phyloP scores from a whole-genome alignment of 768 basidiomycete species.

The Mrakia hoshinonis region DNA sequence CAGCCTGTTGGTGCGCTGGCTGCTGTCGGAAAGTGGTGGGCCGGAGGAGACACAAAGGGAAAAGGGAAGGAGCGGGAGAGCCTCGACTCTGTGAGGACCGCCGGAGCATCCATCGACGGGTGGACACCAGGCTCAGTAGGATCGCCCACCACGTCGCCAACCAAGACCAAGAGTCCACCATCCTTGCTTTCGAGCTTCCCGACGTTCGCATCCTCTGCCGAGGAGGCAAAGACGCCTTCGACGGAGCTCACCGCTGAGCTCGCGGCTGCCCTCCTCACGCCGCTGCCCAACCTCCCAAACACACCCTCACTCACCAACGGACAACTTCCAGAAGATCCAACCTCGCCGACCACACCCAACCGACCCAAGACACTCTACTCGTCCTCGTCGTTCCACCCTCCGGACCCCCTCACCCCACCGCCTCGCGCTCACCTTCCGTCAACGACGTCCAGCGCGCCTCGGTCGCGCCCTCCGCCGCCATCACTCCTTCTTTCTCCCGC shows the following conservation, averaged over 20 bases:
- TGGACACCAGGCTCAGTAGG: neutral
- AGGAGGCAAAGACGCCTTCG: neutral
- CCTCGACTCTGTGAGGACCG: neutral
- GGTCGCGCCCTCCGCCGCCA: neutral
- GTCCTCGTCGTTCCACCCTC: slow-evolving; percentile 4
- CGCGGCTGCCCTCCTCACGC: neutral
- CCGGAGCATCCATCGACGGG: neutral
- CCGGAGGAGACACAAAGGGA: neutral
- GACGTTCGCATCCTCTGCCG: neutral
- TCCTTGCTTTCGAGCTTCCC: neutral
- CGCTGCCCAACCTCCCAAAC: neutral
- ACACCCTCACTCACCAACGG: neutral
- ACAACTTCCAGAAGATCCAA: neutral
- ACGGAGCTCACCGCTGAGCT: slow-evolving; percentile 1
- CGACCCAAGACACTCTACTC: neutral
- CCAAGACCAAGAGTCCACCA: neutral
- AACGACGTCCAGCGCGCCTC: neutral
- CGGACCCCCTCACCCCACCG: neutral
- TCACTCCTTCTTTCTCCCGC: neutral
- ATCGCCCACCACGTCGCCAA: neutral
- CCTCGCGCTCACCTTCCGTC: slow-evolving; percentile 13
- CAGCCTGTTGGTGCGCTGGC: neutral
- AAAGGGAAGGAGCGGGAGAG: slow-evolving; percentile 8
- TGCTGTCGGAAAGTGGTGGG: slow-evolving; percentile 3
- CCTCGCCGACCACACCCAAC: neutral